phyloP scores from a whole-genome alignment of 495 filamentous ascomycete species.

The Daldinia childiae region DNA sequence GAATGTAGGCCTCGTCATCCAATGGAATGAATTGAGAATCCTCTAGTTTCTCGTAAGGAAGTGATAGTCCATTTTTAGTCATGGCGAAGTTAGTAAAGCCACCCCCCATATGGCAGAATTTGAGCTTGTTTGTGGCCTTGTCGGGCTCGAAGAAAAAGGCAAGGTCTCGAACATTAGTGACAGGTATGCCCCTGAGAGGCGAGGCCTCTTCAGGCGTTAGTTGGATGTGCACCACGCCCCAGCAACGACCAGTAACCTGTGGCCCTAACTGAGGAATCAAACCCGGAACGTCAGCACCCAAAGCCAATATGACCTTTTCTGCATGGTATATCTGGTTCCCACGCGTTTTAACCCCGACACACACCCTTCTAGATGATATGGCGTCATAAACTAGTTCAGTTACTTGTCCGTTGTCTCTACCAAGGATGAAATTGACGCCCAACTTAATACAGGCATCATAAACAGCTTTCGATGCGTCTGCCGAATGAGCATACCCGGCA shows the following conservation, averaged over 20 bases:
- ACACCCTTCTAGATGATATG: conserved; percentile 4
- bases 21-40: conserved; percentile 55
- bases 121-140: conserved; percentile 59
- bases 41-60: conserved; percentile 37
- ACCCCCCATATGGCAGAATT: conserved; percentile 63
- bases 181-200: conserved; percentile 58
- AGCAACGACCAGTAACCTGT: conserved; percentile 58
- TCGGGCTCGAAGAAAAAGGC: conserved; percentile 67
- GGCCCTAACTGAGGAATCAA: conserved; percentile 38
- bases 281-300: conserved; percentile 7
- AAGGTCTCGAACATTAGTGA: conserved; percentile 61
- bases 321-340: conserved; percentile 11
- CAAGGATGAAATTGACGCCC: conserved; percentile 41
- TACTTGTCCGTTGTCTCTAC: conserved; percentile 9
- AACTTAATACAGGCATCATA: conserved; percentile 26
- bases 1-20: conserved; percentile 57
- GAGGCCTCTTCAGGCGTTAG: conserved; percentile 60
- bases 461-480: conserved; percentile 49
- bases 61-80: conserved; percentile 10
- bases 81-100: conserved; percentile 60
- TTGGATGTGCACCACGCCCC: conserved; percentile 64
- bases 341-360: conserved; percentile 5
- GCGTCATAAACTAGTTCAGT: conserved; percentile 10
- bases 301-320: conserved; percentile 14
- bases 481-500: conserved; percentile 63